A percentile compares a stretch with the other conserved stretches of the same genome.
These are phyloP conservation scores for Magnolia sinica DNA, from an alignment of 164 flowering plant species.

Conservation along the genomic window DNA sequence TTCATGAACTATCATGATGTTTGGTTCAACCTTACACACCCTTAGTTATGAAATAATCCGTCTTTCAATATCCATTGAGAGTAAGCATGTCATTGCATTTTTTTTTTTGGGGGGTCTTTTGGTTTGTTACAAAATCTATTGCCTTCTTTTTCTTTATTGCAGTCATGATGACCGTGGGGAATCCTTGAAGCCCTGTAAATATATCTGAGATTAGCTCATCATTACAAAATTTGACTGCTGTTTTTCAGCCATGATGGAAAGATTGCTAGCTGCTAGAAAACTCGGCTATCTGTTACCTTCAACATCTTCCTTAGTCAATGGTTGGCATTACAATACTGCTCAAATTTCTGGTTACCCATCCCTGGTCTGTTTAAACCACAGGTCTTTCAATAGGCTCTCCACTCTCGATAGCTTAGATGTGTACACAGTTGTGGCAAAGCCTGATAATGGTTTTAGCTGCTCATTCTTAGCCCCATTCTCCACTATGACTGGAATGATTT, in stretches of 20 bases:
- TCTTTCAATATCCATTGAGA: too few relatives aligned
- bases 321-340: background rate
- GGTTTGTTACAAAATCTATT: too few relatives aligned
- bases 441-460: slow-evolving; percentile 6
- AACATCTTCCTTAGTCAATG: slow-evolving; percentile 8
- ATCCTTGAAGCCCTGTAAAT: too few relatives aligned
- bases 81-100: too few relatives aligned
- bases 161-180: too few relatives aligned
- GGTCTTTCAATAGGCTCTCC: background rate
- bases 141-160: too few relatives aligned
- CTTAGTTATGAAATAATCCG: too few relatives aligned
- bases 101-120: too few relatives aligned
- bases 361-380: background rate
- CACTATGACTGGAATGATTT: slow-evolving; percentile 45
- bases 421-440: background rate
- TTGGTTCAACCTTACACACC: too few relatives aligned
- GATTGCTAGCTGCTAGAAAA: slow-evolving; percentile 12
- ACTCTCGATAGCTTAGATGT: background rate
- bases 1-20: too few relatives aligned
- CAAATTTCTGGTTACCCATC: slow-evolving; percentile 3
- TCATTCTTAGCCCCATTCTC: slow-evolving; percentile 23
- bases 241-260: background rate
- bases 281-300: slow-evolving; percentile 3
- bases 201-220: too few relatives aligned
- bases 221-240: background rate